phyloP scores from a whole-genome alignment of 2,329 filamentous ascomycete species.

The Alternaria gaisen region DNA sequence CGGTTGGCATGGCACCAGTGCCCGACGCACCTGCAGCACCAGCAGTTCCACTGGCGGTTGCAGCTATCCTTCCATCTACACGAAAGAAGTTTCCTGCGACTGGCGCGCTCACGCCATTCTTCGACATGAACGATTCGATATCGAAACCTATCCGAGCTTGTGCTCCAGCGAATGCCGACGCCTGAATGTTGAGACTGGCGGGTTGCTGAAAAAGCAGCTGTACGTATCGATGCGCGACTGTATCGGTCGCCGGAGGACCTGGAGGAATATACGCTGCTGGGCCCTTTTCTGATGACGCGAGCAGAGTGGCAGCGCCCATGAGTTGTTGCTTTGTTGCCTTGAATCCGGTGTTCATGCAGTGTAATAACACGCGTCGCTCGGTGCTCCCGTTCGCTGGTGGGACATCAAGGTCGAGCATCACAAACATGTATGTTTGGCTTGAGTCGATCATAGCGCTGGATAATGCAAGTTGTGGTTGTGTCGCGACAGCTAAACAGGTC shows the following conservation, averaged over 20 bases:
- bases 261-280: constrained; percentile 46
- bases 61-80: constrained; percentile 41
- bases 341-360: constrained; percentile 47
- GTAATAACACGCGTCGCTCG: constrained; percentile 42
- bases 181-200: constrained; percentile 29
- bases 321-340: constrained; percentile 43
- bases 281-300: constrained; percentile 39
- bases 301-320: constrained; percentile 30
- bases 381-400: constrained; percentile 34
- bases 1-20: constrained; percentile 23
- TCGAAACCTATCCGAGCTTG: constrained; percentile 41
- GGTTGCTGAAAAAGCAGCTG: constrained; percentile 48
- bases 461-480: constrained; percentile 41
- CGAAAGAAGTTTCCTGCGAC: constrained; percentile 48
- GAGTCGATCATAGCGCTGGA: constrained; percentile 22
- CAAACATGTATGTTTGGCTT: constrained; percentile 43
- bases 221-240: constrained; percentile 47
- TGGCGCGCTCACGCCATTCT: constrained; percentile 36
- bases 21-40: constrained; percentile 5
- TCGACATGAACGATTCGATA: constrained; percentile 36
- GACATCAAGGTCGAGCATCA: constrained; percentile 50
- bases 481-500: constrained; percentile 33
- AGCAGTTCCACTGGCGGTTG: constrained; percentile 4
- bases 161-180: constrained; percentile 32
- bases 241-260: constrained; percentile 44